Evolutionary conservation across 495 filamentous ascomycete species (phyloP).

Genomic region (Platismatia glauca): DNA sequence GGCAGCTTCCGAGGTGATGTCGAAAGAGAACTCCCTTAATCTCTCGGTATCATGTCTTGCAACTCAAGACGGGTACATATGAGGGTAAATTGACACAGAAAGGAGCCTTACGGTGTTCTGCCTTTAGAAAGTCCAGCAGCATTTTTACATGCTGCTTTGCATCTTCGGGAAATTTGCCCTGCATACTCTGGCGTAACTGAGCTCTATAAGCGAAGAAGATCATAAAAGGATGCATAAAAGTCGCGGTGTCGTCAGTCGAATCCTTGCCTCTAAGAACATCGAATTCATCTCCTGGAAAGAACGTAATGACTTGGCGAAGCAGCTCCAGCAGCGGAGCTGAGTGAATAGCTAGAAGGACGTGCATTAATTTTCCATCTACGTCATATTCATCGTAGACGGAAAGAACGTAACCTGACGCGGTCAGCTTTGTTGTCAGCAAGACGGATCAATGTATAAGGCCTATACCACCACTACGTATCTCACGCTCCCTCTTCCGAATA

Average conservation of each 20-base stretch:
- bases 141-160: slow-evolving; percentile 15
- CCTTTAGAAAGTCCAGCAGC: slow-evolving; percentile 16
- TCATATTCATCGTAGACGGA: slow-evolving; percentile 20
- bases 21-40: neutral
- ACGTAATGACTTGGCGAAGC: slow-evolving; percentile 18
- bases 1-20: neutral
- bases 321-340: slow-evolving; percentile 16
- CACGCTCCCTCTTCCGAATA: slow-evolving; percentile 17
- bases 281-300: slow-evolving; percentile 22
- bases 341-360: slow-evolving; percentile 16
- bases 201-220: slow-evolving; percentile 17
- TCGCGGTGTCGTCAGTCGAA: slow-evolving; percentile 10
- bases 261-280: slow-evolving; percentile 18
- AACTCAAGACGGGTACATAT: neutral
- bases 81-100: neutral
- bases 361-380: slow-evolving; percentile 16
- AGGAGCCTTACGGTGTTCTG: slow-evolving; percentile 5
- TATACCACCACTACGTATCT: slow-evolving; percentile 14
- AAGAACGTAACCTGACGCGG: slow-evolving; percentile 11
- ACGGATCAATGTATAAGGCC: neutral
- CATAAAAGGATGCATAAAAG: slow-evolving; percentile 17
- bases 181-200: slow-evolving; percentile 10
- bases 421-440: neutral
- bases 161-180: slow-evolving; percentile 12
- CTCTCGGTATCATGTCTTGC: neutral